Conservation (phyloP, 805 yeast genomes). For the Teunomyces gatunensis region DNA sequence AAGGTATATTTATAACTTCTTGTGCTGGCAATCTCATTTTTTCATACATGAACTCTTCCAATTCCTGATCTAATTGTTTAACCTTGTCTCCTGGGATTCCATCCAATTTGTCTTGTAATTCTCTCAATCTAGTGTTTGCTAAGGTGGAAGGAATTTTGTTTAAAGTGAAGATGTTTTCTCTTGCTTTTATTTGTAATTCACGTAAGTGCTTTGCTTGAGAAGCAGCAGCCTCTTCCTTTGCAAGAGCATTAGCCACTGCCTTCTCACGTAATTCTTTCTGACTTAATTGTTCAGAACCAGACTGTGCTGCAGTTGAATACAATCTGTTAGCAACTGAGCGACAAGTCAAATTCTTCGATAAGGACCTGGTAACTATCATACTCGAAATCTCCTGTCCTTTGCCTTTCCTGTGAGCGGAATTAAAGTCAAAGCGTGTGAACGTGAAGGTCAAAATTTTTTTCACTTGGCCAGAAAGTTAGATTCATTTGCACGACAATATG, state of each 20-base stretch:
- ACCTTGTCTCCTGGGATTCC: slow-evolving; percentile 31
- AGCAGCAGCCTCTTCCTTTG: slow-evolving; percentile 40
- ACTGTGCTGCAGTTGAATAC: neutral
- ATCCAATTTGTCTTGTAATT: slow-evolving; percentile 30
- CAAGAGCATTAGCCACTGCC: slow-evolving; percentile 44
- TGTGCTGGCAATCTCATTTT: slow-evolving; percentile 31
- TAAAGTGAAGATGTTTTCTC: slow-evolving; percentile 26
- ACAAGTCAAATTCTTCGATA: neutral
- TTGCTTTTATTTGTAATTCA: slow-evolving; percentile 28
- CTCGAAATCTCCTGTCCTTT: neutral
- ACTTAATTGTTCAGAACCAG: slow-evolving; percentile 8
- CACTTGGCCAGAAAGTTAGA: neutral
- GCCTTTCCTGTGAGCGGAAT: neutral
- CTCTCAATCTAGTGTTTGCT: slow-evolving; percentile 26
- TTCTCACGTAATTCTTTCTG: slow-evolving; percentile 36
- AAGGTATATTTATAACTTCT: slow-evolving; percentile 32
- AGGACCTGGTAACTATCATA: neutral
- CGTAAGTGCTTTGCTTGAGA: slow-evolving; percentile 33
- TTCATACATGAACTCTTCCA: slow-evolving; percentile 35
- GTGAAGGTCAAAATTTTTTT: slow-evolving; percentile 3
- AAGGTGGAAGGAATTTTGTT: slow-evolving; percentile 33
- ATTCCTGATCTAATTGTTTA: slow-evolving; percentile 38
- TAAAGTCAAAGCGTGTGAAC: neutral
- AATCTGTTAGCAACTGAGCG: neutral
- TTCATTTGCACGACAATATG: neutral